Evolutionary conservation across 768 basidiomycete genomes (phyloP).

Genomic region (Tulasnella sp.): DNA sequence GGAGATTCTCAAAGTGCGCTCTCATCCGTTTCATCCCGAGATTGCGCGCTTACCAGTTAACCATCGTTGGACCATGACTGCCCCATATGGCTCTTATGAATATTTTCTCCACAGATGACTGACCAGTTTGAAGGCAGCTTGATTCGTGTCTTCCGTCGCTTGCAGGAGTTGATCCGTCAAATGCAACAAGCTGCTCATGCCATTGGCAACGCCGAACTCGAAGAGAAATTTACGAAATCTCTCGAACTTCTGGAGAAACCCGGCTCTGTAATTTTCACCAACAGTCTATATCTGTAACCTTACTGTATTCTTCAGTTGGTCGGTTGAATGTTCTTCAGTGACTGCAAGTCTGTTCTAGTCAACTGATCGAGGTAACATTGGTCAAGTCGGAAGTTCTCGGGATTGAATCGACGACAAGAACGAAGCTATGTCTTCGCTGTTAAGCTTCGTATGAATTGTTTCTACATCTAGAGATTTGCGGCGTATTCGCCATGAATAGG

Average conservation of each 20-base stretch:
- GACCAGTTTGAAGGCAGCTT: constrained; percentile 95
- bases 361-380: no score
- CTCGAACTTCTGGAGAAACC: constrained; percentile 88
- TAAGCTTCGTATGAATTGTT: no score
- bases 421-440: no score
- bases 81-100: background rate
- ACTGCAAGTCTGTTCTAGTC: no score
- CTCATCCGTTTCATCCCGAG: background rate
- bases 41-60: background rate
- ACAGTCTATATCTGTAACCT: constrained; percentile 58
- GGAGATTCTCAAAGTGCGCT: constrained; percentile 83
- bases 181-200: constrained; percentile 94
- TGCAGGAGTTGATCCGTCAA: constrained; percentile 89
- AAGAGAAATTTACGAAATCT: constrained; percentile 85
- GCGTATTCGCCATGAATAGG: no score
- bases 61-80: background rate
- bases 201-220: constrained; percentile 86
- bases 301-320: no score
- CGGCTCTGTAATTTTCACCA: constrained; percentile 87
- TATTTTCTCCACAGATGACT: constrained; percentile 47
- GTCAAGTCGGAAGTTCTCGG: no score
- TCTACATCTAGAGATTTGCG: no score
- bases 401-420: no score
- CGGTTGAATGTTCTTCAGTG: no score
- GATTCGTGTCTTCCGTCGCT: constrained; percentile 87